Evolutionary conservation across 371 early-diverging fungal genomes (phyloP), one percentile per base, ranked within the genome.

Genomic region (Rhizopus arrhizus): DNA sequence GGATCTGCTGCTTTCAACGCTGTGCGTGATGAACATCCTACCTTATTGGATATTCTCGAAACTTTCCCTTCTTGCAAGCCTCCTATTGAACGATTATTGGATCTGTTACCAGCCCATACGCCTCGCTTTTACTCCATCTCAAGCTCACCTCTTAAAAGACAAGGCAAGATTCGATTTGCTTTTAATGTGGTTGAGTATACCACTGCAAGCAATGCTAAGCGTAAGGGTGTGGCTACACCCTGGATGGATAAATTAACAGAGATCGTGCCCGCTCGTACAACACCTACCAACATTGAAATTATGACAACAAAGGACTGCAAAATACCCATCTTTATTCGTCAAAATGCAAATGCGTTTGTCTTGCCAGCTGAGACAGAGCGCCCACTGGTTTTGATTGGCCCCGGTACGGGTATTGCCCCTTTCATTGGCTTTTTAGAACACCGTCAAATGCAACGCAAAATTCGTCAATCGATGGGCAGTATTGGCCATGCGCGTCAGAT

Each of bases 381-480:
- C 13, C 91, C 91, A 0, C 67, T 93, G 22, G 55, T 95, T 2
- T 69, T 95, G 73, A 82, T 96, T 31, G 89, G 93, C 1, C 89
- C 93, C 4, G 96, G 96, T 53, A 95, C 96, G 4, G 96, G 96
- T 33, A 81, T 96, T 50, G 91, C 96, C 6, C 95, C 96, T 8
- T 91, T 95, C 52, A 73, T 93, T 36, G 90, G 91, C 2, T 95
- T 95, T 66, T 68, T 93, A 32, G 73, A 88, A 56, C 90, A 92
- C 56, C 75, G 83, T 31, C 80, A 76, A 33, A 56, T 62, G 8
- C 82, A 83, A 48, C 73, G 73, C 22, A 48, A 61, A 29, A 74
- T 82, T 22, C 73, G 78, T 28, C 38, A 59, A 29, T 52, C 59
- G 4, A 71, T 79, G 71, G 81, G 81, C 5, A 69, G 72, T 9